Percentiles rank a stretch among this genome's conserved stretches.
phyloP scores from a whole-genome alignment of 305 asterid species.

The Fraxinus latifolia region DNA sequence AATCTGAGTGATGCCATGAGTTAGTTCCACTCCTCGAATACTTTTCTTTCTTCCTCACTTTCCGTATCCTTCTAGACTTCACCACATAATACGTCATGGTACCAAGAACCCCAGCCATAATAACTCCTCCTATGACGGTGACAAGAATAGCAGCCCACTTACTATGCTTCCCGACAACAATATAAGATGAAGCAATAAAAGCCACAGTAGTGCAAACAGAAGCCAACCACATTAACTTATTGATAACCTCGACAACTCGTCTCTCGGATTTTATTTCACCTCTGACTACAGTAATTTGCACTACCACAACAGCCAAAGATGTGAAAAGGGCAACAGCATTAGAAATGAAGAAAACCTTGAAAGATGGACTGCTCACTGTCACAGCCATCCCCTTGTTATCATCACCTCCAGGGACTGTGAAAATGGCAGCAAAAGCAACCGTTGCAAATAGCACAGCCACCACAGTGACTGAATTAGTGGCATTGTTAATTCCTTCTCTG shows the following conservation, averaged over 20 bases:
- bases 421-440: constrained; percentile 80
- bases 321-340: constrained; percentile 85
- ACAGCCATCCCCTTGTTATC: constrained; percentile 55
- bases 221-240: constrained; percentile 86
- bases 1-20: constrained; percentile 55
- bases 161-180: constrained; percentile 56
- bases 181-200: constrained; percentile 68
- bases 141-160: constrained; percentile 71
- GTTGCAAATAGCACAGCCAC: constrained; percentile 85
- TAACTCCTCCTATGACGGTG: constrained; percentile 52
- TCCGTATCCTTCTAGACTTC: constrained; percentile 53
- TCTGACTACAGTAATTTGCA: constrained; percentile 75
- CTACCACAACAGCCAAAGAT: constrained; percentile 77
- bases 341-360: constrained; percentile 71
- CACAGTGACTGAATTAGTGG: constrained; percentile 81
- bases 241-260: constrained; percentile 70
- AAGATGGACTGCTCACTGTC: constrained; percentile 45
- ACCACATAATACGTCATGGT: constrained; percentile 76
- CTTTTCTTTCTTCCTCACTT: constrained; percentile 64
- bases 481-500: constrained; percentile 79
- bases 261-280: constrained; percentile 81
- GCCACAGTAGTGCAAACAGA: constrained; percentile 87
- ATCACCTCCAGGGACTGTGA: constrained; percentile 80
- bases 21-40: constrained; percentile 51
- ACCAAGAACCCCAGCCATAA: constrained; percentile 68